Percentiles rank a stretch among this genome's conserved stretches.
These are phyloP conservation scores for Pseudozyma pruni DNA, from an alignment of 1,284 basidiomycete genomes.

Conservation along the genomic window DNA sequence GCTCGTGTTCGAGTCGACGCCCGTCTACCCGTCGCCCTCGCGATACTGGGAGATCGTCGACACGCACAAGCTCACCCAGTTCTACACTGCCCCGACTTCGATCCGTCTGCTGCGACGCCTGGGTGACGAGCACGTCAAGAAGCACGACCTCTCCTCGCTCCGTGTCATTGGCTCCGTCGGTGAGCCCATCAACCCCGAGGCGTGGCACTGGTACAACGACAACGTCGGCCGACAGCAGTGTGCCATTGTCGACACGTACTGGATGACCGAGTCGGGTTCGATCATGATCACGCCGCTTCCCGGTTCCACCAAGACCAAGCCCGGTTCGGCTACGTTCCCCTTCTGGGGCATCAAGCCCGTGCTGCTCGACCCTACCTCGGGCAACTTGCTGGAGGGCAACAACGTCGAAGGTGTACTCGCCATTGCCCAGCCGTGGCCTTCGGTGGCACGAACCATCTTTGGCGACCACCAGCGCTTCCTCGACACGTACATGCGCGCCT, in stretches of 20 bases:
- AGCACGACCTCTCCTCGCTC: slow-evolving; percentile 83
- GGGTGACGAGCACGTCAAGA: slow-evolving; percentile 86
- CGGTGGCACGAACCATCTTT: slow-evolving; percentile 93
- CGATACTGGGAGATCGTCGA: slow-evolving; percentile 97
- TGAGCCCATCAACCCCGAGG: slow-evolving; percentile 99
- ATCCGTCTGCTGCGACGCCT: slow-evolving; percentile 90
- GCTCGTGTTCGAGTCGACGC: slow-evolving; percentile 94
- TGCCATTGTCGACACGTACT: slow-evolving; percentile 83
- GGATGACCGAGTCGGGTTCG: slow-evolving; percentile 95
- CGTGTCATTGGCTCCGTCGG: slow-evolving; percentile 92
- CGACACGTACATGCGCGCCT: slow-evolving; percentile 89
- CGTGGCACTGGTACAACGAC: slow-evolving; percentile 99
- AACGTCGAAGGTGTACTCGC: slow-evolving; percentile 91
- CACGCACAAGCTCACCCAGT: slow-evolving; percentile 84
- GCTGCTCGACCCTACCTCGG: slow-evolving; percentile 84
- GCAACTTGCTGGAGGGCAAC: slow-evolving; percentile 81
- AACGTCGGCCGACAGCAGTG: slow-evolving; percentile 88
- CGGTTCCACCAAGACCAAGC: slow-evolving; percentile 93
- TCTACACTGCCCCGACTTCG: slow-evolving; percentile 68
- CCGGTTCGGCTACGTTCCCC: slow-evolving; percentile 93
- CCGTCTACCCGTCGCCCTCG: slow-evolving; percentile 93
- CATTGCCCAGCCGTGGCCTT: slow-evolving; percentile 90
- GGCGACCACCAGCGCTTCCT: slow-evolving; percentile 90
- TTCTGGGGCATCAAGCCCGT: slow-evolving; percentile 95
- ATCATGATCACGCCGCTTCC: slow-evolving; percentile 95